Conservation (phyloP, 805 yeast species). For the Jamesozyma piceae region DNA sequence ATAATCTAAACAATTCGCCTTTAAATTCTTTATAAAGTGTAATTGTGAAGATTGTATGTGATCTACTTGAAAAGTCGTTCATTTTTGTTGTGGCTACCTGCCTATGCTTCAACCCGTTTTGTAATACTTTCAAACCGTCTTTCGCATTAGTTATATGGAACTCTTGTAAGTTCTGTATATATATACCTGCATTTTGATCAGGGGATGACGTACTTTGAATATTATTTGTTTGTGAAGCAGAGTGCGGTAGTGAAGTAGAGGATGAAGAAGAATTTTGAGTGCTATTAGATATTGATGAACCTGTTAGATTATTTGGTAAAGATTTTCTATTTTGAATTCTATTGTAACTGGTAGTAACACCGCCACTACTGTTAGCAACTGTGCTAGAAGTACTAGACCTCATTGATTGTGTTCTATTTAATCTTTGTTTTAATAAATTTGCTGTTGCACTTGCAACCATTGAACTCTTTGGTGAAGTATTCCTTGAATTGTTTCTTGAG, state of each 20-base stretch:
- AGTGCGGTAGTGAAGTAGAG: not conserved
- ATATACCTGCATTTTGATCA: slow-evolving; percentile 30
- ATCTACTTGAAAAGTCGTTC: slow-evolving; percentile 65
- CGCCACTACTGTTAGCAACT: not conserved
- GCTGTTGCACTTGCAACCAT: slow-evolving; percentile 4
- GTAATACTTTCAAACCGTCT: slow-evolving; percentile 48
- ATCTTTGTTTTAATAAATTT: not conserved
- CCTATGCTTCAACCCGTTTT: slow-evolving; percentile 48
- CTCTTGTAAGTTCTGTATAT: slow-evolving; percentile 59
- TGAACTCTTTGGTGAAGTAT: slow-evolving; percentile 16
- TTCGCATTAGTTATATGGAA: slow-evolving; percentile 43
- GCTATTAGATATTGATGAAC: not conserved
- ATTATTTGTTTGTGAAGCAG: not conserved
- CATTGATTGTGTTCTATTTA: not conserved
- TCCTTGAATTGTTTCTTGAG: slow-evolving; percentile 8
- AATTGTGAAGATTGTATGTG: slow-evolving; percentile 69
- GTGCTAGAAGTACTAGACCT: not conserved
- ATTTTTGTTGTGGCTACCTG: slow-evolving; percentile 66
- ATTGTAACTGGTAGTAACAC: not conserved
- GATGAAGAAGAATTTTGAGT: not conserved
- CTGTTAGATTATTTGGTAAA: not conserved
- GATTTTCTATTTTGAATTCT: not conserved
- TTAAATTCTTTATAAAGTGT: slow-evolving; percentile 44
- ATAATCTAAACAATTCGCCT: slow-evolving; percentile 41
- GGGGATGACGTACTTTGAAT: not conserved